Evolutionary conservation across 352 stramenopile species (phyloP).

Genomic region (Phytophthora syringae): DNA sequence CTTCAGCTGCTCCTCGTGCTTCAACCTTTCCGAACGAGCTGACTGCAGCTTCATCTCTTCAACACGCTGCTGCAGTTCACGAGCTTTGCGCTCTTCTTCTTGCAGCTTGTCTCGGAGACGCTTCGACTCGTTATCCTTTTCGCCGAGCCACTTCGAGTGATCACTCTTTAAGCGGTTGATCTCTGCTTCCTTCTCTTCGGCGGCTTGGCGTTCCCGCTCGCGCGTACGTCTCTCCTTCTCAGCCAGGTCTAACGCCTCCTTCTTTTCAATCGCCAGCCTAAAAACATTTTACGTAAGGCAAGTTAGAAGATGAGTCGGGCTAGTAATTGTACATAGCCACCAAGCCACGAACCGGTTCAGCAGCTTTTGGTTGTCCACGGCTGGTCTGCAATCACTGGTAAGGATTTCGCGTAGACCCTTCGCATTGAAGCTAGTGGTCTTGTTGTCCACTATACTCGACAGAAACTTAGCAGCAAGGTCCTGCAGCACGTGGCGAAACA

Average conservation of each 20-base stretch:
- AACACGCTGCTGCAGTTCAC: conserved; percentile 60
- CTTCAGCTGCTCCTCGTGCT: conserved; percentile 48
- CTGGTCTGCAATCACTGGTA: conserved; percentile 58
- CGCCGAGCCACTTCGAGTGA: conserved; percentile 66
- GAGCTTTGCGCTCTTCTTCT: conserved; percentile 61
- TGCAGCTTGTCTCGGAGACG: conserved; percentile 66
- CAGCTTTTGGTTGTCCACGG: conserved; percentile 78
- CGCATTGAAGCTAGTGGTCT: conserved; percentile 50
- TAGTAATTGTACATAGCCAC: background rate
- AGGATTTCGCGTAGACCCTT: conserved; percentile 63
- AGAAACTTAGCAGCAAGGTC: conserved; percentile 68
- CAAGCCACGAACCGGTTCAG: conserved; percentile 59
- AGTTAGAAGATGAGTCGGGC: background rate
- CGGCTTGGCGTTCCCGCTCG: conserved; percentile 56
- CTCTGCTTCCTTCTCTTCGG: conserved; percentile 65
- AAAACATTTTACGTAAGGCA: background rate
- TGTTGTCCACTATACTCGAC: conserved; percentile 42
- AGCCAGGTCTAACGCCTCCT: conserved; percentile 58
- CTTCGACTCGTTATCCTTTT: conserved; percentile 76
- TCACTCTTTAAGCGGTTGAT: conserved; percentile 72
- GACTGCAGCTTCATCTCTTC: conserved; percentile 59
- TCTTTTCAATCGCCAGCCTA: conserved; percentile 72
- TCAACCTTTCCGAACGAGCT: conserved; percentile 48
- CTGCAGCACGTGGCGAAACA: conserved; percentile 67
- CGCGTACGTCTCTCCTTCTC: conserved; percentile 68